Percentiles rank a stretch among this genome's conserved stretches.
phyloP scores from a whole-genome alignment of 176 grass and related monocot genomes.

The Aegilops longissima region DNA sequence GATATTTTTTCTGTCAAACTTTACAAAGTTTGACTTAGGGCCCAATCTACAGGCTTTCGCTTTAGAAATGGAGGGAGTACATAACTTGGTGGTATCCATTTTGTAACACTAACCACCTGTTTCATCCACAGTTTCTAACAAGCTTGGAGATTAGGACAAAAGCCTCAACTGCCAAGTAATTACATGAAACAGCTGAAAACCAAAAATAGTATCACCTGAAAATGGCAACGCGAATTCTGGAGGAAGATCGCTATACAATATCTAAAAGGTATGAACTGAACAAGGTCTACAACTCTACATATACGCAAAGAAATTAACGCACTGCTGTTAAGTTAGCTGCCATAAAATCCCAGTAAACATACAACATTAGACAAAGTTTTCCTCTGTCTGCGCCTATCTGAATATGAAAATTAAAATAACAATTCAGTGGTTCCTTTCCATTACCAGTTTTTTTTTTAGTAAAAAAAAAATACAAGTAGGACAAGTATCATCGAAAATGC shows the following conservation, averaged over 20 bases:
- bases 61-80: neutral
- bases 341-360: neutral
- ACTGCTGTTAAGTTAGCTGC: neutral
- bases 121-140: neutral
- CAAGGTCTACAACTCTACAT: neutral
- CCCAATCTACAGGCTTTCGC: neutral
- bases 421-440: neutral
- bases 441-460: neutral
- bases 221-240: neutral
- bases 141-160: neutral
- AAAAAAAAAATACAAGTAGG: neutral
- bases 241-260: neutral
- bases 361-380: neutral
- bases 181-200: neutral
- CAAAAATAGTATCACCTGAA: neutral
- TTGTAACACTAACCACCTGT: neutral
- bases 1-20: neutral
- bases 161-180: neutral
- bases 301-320: neutral
- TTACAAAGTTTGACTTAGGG: neutral
- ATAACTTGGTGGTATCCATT: neutral
- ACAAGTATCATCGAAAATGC: neutral
- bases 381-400: neutral
- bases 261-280: neutral
- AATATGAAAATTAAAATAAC: neutral